Evolutionary conservation across 148 eudicot genomes (phyloP), one percentile per base, ranked within the genome.

Genomic region (Chenopodium formosanum): DNA sequence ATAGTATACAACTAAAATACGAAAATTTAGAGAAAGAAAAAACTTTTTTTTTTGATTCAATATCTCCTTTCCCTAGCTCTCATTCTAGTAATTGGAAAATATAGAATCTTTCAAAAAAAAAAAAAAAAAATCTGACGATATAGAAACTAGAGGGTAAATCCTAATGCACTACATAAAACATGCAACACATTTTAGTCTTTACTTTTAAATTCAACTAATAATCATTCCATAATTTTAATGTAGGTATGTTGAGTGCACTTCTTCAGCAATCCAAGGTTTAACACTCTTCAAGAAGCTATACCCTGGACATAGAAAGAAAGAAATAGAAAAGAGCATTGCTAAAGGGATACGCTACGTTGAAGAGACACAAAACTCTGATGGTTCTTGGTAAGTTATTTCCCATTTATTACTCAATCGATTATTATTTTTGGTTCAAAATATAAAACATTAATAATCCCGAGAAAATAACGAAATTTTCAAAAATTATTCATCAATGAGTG

Each of bases 191-290:
- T 0, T 37, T 37, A 37, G 7, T 37, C 44, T 37, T 37, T 5
- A 37, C 5, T 37, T 37, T 37, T 5, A 6, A 37, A 0, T 6
- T 5, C 0, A 60, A 27, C 17, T 25, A 19, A 12, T 10, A 31
- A 22, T 69, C 44, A 40, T 65, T 50, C 64, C 14, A 56, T 7
- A 17, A 75, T 31, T 7, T 31, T 63, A 13, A 22, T 56, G 0
- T 27, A 86, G 88, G 81, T 90, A 87, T 46, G 89, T 83, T 9
- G 89, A 88, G 63, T 83, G 88, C 85, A 88, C 88, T 3, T 81
- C 87, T 76, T 86, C 92, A 5, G 88, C 89, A 25, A 83, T 90
- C 75, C 90, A 88, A 63, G 83, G 78, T 31, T 69, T 90, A 60
- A 64, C 62, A 68, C 82, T 88, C 64, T 90, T 90, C 71, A 85